Evolutionary conservation across 2,329 filamentous ascomycete species (phyloP).

Genomic region (Arthrobotrys sphaeroides): DNA sequence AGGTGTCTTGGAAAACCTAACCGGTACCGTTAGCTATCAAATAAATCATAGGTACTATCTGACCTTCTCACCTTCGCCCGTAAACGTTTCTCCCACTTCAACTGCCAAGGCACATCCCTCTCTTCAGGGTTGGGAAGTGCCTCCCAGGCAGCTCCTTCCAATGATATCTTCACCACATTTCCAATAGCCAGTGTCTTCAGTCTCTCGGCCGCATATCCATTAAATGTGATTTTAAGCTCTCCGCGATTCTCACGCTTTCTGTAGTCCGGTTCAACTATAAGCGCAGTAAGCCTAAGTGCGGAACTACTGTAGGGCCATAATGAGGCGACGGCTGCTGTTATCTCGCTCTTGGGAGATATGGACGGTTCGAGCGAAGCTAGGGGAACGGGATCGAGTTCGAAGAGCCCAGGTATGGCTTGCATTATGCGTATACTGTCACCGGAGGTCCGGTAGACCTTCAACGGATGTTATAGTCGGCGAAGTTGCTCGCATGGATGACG

Average conservation of each 20-base stretch:
- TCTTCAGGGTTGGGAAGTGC: constrained; percentile 25
- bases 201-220: constrained; percentile 53
- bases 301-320: constrained; percentile 57
- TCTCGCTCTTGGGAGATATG: constrained; percentile 31
- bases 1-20: constrained; percentile 35
- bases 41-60: neutral
- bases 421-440: constrained; percentile 17
- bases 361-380: constrained; percentile 39
- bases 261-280: constrained; percentile 55
- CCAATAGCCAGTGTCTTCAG: constrained; percentile 55
- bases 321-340: constrained; percentile 56
- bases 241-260: constrained; percentile 39
- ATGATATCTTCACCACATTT: constrained; percentile 54
- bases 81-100: constrained; percentile 47
- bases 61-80: constrained; percentile 30
- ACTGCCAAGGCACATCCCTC: constrained; percentile 51
- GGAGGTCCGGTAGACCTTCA: constrained; percentile 19
- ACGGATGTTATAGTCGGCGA: neutral
- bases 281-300: constrained; percentile 55
- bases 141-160: constrained; percentile 54
- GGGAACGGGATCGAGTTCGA: constrained; percentile 23
- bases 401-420: constrained; percentile 30
- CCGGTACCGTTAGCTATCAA: neutral
- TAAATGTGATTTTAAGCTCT: constrained; percentile 56
- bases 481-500: constrained; percentile 8